These are phyloP conservation scores for Berkeleyomyces rouxiae DNA, from an alignment of 2,329 filamentous ascomycete species.

Conservation along the genomic window DNA sequence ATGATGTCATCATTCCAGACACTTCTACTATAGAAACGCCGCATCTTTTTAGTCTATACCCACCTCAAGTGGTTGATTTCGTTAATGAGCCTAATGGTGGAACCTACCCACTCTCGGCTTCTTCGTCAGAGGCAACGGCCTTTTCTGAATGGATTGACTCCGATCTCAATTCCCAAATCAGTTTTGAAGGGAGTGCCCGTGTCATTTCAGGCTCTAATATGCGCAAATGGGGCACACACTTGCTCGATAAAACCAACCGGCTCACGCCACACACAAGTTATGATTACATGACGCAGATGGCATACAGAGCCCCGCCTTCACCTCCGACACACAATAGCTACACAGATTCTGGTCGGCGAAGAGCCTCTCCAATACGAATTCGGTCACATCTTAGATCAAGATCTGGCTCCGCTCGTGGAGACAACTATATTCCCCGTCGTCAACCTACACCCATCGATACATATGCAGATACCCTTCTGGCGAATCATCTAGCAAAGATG, in stretches of 20 bases:
- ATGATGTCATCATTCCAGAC: not conserved
- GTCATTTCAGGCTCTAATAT: conserved; percentile 1
- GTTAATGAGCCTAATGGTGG: not conserved
- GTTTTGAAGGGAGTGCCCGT: not conserved
- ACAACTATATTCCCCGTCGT: not conserved
- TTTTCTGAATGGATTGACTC: conserved; percentile 9
- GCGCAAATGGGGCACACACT: not conserved
- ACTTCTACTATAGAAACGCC: too few relatives aligned
- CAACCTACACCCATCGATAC: not conserved
- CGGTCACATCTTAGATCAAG: not conserved
- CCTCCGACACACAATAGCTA: not conserved
- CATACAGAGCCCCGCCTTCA: not conserved
- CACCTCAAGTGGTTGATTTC: not conserved
- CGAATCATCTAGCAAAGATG: not conserved
- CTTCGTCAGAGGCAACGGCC: conserved; percentile 3
- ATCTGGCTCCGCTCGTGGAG: not conserved
- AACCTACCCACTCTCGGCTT: not conserved
- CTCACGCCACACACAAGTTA: not conserved
- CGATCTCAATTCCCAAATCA: not conserved
- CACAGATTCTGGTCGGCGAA: not conserved
- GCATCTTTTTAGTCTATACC: too few relatives aligned
- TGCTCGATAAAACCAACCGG: not conserved
- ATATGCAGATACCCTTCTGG: not conserved
- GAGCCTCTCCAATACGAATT: not conserved
- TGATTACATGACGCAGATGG: not conserved